These are phyloP conservation scores for Xylaria curta DNA, from an alignment of 495 filamentous ascomycete genomes.

Conservation along the genomic window DNA sequence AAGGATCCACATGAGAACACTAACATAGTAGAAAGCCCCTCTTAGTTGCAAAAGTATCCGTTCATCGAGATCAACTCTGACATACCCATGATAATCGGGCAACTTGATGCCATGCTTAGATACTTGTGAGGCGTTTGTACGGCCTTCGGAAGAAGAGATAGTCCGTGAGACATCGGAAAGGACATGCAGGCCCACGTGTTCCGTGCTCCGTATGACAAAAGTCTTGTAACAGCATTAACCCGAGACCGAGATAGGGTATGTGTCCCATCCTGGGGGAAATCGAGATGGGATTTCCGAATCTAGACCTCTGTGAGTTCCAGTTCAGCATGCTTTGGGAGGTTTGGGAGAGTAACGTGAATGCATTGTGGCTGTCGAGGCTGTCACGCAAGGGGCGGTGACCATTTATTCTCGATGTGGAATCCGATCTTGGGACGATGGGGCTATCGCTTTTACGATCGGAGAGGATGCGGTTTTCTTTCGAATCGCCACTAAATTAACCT, in stretches of 20 bases:
- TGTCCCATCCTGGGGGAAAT: background rate
- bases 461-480: slow-evolving; percentile 6
- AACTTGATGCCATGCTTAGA: background rate
- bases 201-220: background rate
- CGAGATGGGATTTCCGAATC: slow-evolving; percentile 3
- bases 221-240: background rate
- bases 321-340: background rate
- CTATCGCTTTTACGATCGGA: slow-evolving; percentile 17
- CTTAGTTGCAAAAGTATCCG: background rate
- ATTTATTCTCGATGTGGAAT: slow-evolving; percentile 16
- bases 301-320: background rate
- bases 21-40: background rate
- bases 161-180: background rate
- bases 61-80: background rate
- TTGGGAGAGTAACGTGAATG: background rate
- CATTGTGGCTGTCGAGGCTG: background rate
- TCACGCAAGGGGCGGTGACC: background rate
- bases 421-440: slow-evolving; percentile 14
- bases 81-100: background rate
- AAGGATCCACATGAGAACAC: background rate
- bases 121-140: background rate
- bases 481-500: slow-evolving; percentile 13
- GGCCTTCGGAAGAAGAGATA: background rate
- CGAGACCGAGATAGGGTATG: background rate
- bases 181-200: background rate